Base-by-base conservation (phyloP, 2,329 filamentous ascomycete genomes). In the Hymenoscyphus albidus region DNA sequence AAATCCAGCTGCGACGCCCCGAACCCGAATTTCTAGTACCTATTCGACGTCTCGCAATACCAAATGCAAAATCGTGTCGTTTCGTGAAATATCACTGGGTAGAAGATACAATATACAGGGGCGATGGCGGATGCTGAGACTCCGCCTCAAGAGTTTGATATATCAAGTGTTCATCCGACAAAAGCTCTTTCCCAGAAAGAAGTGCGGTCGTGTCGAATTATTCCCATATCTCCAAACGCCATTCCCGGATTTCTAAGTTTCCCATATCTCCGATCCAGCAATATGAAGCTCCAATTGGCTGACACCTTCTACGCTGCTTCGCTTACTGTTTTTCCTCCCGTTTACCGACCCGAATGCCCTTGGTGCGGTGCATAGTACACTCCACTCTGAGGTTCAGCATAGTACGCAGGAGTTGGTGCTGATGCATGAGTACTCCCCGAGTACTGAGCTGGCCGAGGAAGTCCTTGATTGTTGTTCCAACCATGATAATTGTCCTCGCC, bases 301-400 rank as follows among this genome's bases (percentile, higher is more conserved):
- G 32, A 32, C 59, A 51, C 32, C 38, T 61, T 38, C 22, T n/a
- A 7, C 35, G 10, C 40, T 18, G 13, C 14, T 40, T 54, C n/a
- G 27, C 18, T 32, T 56, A 18, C 40, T 35, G 6, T 5, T 27
- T 62, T 38, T 48, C 54, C 57, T 39, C 59, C 62, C 44, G 44
- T 51, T 51, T 63, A 73, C 65, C 71, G 67, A 44, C 69, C 69
- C 59, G 68, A 66, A 58, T 71, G 62, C 14, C 62, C 58, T 27
- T 31, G 58, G 48, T 55, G 72, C 38, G 68, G 70, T 57, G 51
- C 61, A 62, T 72, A 74, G 63, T 73, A 72, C 51, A 73, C 69
- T 27, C 66, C 68, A 44, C 62, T 62, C 31, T 66, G 60, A 27
- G 68, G 66, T 63, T 71, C 70, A 35, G 65, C 67, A 67, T 74